Base-by-base conservation (phyloP, 257 asterid species). In the Petrea volubilis region DNA sequence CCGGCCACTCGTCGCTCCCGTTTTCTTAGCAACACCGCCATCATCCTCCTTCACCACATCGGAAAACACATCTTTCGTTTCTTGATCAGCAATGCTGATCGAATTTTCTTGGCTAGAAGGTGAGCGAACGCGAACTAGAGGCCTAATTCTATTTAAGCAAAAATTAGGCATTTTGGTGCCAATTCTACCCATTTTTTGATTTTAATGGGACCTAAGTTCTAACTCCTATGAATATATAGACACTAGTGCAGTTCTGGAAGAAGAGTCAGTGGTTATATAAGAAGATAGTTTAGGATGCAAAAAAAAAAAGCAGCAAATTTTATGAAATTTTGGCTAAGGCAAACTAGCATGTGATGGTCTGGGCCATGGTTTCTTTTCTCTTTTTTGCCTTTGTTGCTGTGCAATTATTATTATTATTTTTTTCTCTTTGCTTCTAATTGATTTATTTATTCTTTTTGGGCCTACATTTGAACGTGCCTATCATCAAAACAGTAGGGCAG, bases 131-230 rank as follows among this genome's bases (percentile, higher is more conserved):
- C 89, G 82, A 58, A 85, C 87, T 33, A 83, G 81, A 33, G 97
- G 97, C 82, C 90, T 87, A 53, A 91, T 86, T 69, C 89, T 78
- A 60, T 83, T 88, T 49, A 91, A 63, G 89, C 96, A 91, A 56
- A 88, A 81, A 57, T 58, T 84, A 47, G 96, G 96, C 78, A 90
- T 73, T 71, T 81, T 85, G 3, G 86, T 77, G 18, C 81, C 86
- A 7, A 79, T 69, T 77, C 73, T 74, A 3, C 81, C 92, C 96
- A 81, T 87, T 41, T 17, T 44, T 57, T 59, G 27, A 33, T 60
- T 74, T 29, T 14, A 38, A 67, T 74, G 69, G 65, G 43, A 59
- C 44, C 62, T 28, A 50, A 29, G 28, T 47, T 47, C 29, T 28
- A 53, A 25, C 40, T 34, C 58, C 53, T 65, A 14, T 60, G 76